phyloP scores from a whole-genome alignment of 805 yeast genomes.

The Yarrowia sp. region DNA sequence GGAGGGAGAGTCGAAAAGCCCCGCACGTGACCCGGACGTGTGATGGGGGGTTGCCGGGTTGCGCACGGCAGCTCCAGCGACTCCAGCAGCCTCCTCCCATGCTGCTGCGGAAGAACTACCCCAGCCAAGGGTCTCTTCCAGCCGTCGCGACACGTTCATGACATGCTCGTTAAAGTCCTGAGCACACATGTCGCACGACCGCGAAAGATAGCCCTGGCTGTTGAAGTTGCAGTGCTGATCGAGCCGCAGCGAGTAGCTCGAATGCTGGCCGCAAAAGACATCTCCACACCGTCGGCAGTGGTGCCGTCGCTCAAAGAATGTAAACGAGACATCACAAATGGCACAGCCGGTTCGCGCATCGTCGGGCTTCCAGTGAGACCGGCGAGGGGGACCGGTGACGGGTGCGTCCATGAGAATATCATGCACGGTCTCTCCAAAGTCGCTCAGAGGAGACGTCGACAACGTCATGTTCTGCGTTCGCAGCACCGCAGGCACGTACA shows the following conservation, averaged over 20 bases:
- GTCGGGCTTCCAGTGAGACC: slow-evolving; percentile 58
- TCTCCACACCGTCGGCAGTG: slow-evolving; percentile 87
- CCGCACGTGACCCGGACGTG: no score
- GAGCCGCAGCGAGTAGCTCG: slow-evolving; percentile 54
- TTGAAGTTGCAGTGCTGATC: slow-evolving; percentile 53
- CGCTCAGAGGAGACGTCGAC: slow-evolving; percentile 33
- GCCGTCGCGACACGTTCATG: slow-evolving; percentile 40
- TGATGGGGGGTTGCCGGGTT: no score
- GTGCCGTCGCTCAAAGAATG: slow-evolving; percentile 74
- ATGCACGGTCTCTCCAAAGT: slow-evolving; percentile 30
- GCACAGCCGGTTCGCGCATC: slow-evolving; percentile 61
- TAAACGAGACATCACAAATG: slow-evolving; percentile 65
- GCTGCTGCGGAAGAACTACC: slow-evolving; percentile 28
- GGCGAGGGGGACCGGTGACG: slow-evolving; percentile 37
- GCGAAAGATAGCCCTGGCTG: slow-evolving; percentile 61
- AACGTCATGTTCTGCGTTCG: slow-evolving; percentile 44
- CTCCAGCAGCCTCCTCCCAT: slow-evolving; percentile 31
- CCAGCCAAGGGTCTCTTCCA: slow-evolving; percentile 22
- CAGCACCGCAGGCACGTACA: slow-evolving; percentile 88
- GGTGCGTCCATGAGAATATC: slow-evolving; percentile 26
- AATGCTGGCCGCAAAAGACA: slow-evolving; percentile 69
- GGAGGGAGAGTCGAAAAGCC: neutral
- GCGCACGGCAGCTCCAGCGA: neutral
- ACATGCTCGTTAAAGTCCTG: slow-evolving; percentile 51
- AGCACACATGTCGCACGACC: slow-evolving; percentile 69